These are phyloP conservation scores for Abrus pulchellus DNA, from an alignment of 306 rosid species.

Conservation along the genomic window DNA sequence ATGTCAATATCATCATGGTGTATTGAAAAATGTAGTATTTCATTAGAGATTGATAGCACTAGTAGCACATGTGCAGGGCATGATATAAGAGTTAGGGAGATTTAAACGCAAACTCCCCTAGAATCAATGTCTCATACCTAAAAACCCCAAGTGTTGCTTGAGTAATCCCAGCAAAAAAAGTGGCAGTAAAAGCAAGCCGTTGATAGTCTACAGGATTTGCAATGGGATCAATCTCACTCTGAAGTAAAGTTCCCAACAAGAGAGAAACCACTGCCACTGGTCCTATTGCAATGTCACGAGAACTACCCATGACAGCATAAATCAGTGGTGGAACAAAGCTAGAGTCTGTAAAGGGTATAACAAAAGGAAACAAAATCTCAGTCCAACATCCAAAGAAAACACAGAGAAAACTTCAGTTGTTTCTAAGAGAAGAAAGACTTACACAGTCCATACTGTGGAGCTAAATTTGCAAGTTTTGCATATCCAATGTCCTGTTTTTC, in stretches of 20 bases:
- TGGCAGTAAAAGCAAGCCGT: conserved; percentile 92
- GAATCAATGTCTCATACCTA: conserved; percentile 64
- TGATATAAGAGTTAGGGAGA: conserved; percentile 7
- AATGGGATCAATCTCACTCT: conserved; percentile 72
- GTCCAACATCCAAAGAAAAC: conserved; percentile 28
- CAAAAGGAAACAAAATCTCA: conserved; percentile 41
- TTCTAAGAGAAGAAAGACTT: conserved; percentile 50
- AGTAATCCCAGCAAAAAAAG: conserved; percentile 92
- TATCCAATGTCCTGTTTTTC: conserved; percentile 88
- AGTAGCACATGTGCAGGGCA: conserved; percentile 4
- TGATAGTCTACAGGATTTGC: conserved; percentile 64
- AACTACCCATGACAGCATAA: conserved; percentile 96
- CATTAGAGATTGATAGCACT: background rate
- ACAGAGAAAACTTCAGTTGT: conserved; percentile 14
- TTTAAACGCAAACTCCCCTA: conserved; percentile 6
- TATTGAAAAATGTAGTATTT: background rate
- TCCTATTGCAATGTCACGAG: conserved; percentile 97
- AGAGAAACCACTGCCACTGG: conserved; percentile 98
- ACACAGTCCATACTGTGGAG: conserved; percentile 94
- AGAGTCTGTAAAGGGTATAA: conserved; percentile 67
- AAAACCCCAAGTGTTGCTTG: conserved; percentile 89
- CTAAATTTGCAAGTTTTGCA: conserved; percentile 89
- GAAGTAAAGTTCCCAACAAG: conserved; percentile 88
- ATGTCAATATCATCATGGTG: conserved; percentile 1
- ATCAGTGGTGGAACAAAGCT: conserved; percentile 95